Percentiles rank a stretch among this genome's conserved stretches.
These are phyloP conservation scores for Phytophthora pseudosyringae DNA, from an alignment of 352 stramenopile species.

Conservation along the genomic window DNA sequence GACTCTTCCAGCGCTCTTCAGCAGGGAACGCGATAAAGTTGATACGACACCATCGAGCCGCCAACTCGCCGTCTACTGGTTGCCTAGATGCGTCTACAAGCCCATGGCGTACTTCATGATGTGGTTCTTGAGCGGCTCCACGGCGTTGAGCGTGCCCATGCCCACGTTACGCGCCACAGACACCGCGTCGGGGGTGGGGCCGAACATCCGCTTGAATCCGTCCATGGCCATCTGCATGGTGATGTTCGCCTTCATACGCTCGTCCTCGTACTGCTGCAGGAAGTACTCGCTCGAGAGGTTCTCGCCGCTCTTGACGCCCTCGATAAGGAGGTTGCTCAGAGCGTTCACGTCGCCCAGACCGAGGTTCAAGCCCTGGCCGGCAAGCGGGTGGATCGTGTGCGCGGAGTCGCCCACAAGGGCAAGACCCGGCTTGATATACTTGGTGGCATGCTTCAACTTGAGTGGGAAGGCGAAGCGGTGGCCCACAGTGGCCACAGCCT, in stretches of 20 bases:
- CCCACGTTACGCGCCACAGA: conserved; percentile 84
- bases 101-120: conserved; percentile 92
- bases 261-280: conserved; percentile 86
- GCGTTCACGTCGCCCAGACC: conserved; percentile 92
- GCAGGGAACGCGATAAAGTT: background rate
- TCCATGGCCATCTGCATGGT: conserved; percentile 89
- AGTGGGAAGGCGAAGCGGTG: conserved; percentile 89
- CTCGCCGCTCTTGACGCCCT: conserved; percentile 80
- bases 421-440: conserved; percentile 88
- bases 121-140: conserved; percentile 89
- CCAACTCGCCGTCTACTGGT: conserved; percentile 22
- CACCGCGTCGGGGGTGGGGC: conserved; percentile 69
- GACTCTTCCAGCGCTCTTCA: too few species aligned
- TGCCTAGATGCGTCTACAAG: conserved; percentile 49
- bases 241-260: conserved; percentile 87
- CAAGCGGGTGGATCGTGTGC: conserved; percentile 96
- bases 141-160: conserved; percentile 87
- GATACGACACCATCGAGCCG: background rate
- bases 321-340: conserved; percentile 74
- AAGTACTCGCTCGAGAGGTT: conserved; percentile 81
- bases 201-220: conserved; percentile 91
- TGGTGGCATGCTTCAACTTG: conserved; percentile 87
- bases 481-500: conserved; percentile 70
- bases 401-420: conserved; percentile 95
- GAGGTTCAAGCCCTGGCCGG: conserved; percentile 96